These are phyloP conservation scores for Citrus reticulata DNA, from an alignment of 345 rosid species.

Conservation along the genomic window DNA sequence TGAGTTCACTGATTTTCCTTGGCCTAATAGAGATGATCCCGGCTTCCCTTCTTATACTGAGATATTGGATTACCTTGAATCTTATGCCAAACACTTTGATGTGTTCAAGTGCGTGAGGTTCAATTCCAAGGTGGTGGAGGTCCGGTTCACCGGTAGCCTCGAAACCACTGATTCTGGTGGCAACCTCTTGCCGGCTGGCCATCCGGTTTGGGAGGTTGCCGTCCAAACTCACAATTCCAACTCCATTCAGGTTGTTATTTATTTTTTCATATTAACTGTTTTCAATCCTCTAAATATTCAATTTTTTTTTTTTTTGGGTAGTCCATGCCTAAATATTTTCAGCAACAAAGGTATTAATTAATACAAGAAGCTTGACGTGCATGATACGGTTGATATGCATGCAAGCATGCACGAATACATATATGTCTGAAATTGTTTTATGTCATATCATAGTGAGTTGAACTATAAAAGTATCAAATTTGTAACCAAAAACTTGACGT, in stretches of 20 bases:
- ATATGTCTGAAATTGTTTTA: no score
- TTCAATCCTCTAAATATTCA: not conserved
- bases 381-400: no score
- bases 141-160: slow-evolving; percentile 49
- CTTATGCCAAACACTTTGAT: slow-evolving; percentile 71
- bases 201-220: slow-evolving; percentile 78
- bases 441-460: no score
- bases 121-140: slow-evolving; percentile 67
- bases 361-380: no score
- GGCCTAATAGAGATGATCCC: slow-evolving; percentile 71
- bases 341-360: no score
- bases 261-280: not conserved
- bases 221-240: slow-evolving; percentile 51
- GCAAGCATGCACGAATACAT: no score
- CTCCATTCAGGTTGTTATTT: slow-evolving; percentile 47
- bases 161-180: slow-evolving; percentile 10
- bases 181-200: slow-evolving; percentile 45
- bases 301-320: no score
- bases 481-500: no score
- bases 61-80: slow-evolving; percentile 65
- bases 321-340: not conserved
- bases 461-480: no score
- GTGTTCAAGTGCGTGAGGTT: slow-evolving; percentile 54
- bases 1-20: slow-evolving; percentile 85
- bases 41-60: slow-evolving; percentile 63